Conservation (phyloP, 495 filamentous ascomycete species). For the Tuber brumale region DNA sequence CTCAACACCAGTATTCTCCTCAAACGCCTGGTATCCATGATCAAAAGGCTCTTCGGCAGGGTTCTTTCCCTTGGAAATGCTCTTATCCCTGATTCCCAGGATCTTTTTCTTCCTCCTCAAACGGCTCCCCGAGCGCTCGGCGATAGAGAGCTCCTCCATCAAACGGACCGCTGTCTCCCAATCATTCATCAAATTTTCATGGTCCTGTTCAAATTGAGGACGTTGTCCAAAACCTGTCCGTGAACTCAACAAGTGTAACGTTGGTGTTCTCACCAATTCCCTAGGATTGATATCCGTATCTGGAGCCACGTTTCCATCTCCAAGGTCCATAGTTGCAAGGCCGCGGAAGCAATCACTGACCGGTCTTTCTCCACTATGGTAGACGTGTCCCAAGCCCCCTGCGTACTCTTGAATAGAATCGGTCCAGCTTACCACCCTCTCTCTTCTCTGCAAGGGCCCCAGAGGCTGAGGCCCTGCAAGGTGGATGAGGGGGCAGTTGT, state of each 20-base stretch:
- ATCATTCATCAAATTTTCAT: slow-evolving; percentile 13
- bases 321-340: background rate
- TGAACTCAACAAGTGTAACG: slow-evolving; percentile 12
- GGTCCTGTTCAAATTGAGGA: slow-evolving; percentile 12
- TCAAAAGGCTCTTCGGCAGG: background rate
- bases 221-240: slow-evolving; percentile 7
- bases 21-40: background rate
- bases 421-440: slow-evolving; percentile 19
- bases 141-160: slow-evolving; percentile 22
- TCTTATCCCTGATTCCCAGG: background rate
- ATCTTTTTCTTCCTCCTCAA: background rate
- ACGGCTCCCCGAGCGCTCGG: slow-evolving; percentile 18
- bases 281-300: background rate
- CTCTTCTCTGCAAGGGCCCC: background rate
- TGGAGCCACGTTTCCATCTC: background rate
- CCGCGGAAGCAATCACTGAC: slow-evolving; percentile 27
- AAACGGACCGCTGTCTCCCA: slow-evolving; percentile 26
- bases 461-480: background rate
- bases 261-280: slow-evolving; percentile 2
- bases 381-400: slow-evolving; percentile 20
- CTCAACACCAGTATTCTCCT: background rate
- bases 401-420: slow-evolving; percentile 25
- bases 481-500: background rate
- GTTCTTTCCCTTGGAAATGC: background rate
- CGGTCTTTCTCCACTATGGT: slow-evolving; percentile 18